phyloP scores from a whole-genome alignment of 371 early-diverging fungal species.

The Dipsacomyces acuminosporus region DNA sequence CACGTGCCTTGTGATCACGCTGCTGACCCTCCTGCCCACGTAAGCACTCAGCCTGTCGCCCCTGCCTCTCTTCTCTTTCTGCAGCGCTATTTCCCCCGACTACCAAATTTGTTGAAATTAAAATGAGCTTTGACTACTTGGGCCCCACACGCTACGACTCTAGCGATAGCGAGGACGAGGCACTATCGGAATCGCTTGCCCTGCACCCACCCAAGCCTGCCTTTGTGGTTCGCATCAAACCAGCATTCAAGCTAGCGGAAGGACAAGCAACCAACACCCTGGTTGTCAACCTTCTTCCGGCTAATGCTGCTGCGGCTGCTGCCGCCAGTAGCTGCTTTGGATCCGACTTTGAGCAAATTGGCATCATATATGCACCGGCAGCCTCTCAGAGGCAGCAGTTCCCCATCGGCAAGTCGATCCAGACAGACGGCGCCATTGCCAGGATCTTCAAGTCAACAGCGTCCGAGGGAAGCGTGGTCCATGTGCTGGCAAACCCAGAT shows the following conservation, averaged over 20 bases:
- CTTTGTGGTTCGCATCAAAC: slow-evolving; percentile 22
- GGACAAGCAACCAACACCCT: slow-evolving; percentile 8
- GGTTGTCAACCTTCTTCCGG: slow-evolving; percentile 19
- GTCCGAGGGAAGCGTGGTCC: not conserved
- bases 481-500: slow-evolving; percentile 9
- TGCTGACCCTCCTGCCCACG: too few species aligned
- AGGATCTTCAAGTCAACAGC: slow-evolving; percentile 7
- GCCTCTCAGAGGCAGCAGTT: slow-evolving; percentile 3
- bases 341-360: slow-evolving; percentile 6
- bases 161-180: slow-evolving; percentile 38
- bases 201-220: not conserved
- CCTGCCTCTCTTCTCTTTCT: too few species aligned
- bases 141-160: slow-evolving; percentile 37
- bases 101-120: slow-evolving; percentile 1
- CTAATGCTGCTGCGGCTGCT: not conserved
- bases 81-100: too few species aligned
- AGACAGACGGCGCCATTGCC: slow-evolving; percentile 13
- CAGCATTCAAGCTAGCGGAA: not conserved
- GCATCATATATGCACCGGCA: slow-evolving; percentile 24
- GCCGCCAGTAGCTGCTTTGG: slow-evolving; percentile 6
- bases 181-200: not conserved
- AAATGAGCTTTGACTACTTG: slow-evolving; percentile 35
- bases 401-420: slow-evolving; percentile 3
- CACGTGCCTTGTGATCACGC: too few species aligned
- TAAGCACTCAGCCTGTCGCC: too few species aligned